Conservation (phyloP, 2,329 filamentous ascomycete species). For the Coniochaeta hoffmannii region DNA sequence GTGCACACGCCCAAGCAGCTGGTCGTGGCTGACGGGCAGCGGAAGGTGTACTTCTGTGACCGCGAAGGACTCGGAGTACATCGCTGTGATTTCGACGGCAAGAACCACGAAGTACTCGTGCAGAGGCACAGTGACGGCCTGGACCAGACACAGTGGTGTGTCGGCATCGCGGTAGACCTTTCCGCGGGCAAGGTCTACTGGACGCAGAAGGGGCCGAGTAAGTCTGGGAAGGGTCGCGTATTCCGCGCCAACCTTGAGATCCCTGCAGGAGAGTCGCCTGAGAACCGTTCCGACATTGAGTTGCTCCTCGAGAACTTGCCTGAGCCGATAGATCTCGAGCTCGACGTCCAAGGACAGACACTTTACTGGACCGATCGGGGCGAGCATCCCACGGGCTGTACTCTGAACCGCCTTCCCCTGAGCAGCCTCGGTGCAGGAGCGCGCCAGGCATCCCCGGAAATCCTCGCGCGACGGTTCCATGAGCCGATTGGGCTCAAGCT, state of each 20-base stretch:
- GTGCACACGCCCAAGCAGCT: constrained; percentile 44
- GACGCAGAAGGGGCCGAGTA: constrained; percentile 51
- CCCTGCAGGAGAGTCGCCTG: constrained; percentile 23
- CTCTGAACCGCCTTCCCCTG: constrained; percentile 32
- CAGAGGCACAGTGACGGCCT: constrained; percentile 13
- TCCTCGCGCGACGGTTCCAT: not conserved
- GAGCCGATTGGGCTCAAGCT: not conserved
- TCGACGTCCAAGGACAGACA: constrained; percentile 33
- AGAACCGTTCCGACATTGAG: constrained; percentile 31
- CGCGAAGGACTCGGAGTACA: constrained; percentile 34
- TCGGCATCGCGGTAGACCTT: constrained; percentile 43
- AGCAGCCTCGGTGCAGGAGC: not conserved
- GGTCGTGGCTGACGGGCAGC: constrained; percentile 17
- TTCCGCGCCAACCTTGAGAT: constrained; percentile 38
- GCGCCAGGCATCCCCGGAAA: not conserved
- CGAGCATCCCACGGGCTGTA: constrained; percentile 47
- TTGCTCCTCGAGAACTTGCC: constrained; percentile 36
- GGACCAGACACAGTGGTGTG: constrained; percentile 40
- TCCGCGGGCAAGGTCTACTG: constrained; percentile 43
- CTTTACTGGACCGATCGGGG: constrained; percentile 58
- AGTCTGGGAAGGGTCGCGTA: constrained; percentile 42
- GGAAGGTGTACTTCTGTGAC: constrained; percentile 34
- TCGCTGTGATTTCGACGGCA: constrained; percentile 31
- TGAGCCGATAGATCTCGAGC: constrained; percentile 50
- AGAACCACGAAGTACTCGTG: constrained; percentile 30